Evolutionary conservation across 768 basidiomycete genomes (phyloP), one percentile per base, ranked within the genome.

Genomic region (Udeniomyces megalosporus): DNA sequence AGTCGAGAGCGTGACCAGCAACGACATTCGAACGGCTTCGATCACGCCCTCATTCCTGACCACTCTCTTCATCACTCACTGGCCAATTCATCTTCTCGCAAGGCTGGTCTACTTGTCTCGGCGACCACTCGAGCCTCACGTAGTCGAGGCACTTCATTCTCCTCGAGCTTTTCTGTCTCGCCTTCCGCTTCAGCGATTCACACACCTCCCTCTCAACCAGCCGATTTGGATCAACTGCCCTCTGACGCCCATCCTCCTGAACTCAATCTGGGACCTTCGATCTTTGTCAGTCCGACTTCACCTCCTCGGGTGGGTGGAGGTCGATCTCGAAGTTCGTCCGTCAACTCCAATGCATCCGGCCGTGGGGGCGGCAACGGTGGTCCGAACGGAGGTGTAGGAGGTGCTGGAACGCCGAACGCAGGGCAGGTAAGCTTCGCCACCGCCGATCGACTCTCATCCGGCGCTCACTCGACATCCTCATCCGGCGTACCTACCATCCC

Each of bases 311-410:
- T 47, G 17, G 38, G 38, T 8, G 38, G 38, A 1, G 61, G 63
- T 45, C 66, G 72, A 45, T 65, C 70, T 4, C 61, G 72, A 11
- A 69, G 69, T 1, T 73, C 70, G 6, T 68, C 69, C 1, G 64
- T 64, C 2, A 51, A 66, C 5, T 69, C 71, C 12, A 58, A 60
- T 10, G 45, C 61, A 0, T 68, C 67, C 14, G 66, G 62, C 3
- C 54, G 68, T 24, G 51, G 52, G 47, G 69, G 69, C 2, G 66
- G 64, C 22, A 60, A 58, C n/a, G 56, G 64, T 31, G 45, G 44
- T 3, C 69, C 70, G 1, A 68, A 68, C 1, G 67, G 68, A 4
- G 66, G 65, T 1, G 70, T 69, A 2, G 64, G n/a, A n/a, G n/a
- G n/a, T n/a, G n/a, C n/a, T n/a, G n/a, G n/a, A n/a, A n/a, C n/a